phyloP scores from a whole-genome alignment of 768 basidiomycete genomes.

The Russula virescens region DNA sequence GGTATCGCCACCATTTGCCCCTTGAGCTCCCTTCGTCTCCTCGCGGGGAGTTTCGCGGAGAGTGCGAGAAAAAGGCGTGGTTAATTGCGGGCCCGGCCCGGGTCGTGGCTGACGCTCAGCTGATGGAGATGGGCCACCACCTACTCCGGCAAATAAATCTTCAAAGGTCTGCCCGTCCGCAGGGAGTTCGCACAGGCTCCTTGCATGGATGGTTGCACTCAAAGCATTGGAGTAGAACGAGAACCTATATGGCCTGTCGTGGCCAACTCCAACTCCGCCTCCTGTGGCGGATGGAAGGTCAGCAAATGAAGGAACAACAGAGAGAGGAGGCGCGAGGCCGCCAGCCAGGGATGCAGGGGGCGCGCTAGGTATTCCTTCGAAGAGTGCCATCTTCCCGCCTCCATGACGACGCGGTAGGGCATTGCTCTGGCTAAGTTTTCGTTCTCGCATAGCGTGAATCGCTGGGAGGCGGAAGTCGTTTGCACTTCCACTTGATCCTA shows the following conservation, averaged over 20 bases:
- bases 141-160: conserved; percentile 69
- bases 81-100: conserved; percentile 7
- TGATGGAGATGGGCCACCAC: conserved; percentile 19
- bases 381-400: conserved; percentile 84
- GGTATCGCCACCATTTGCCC: conserved; percentile 1
- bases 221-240: conserved; percentile 96
- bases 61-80: neutral
- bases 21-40: neutral
- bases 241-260: conserved; percentile 93
- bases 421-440: conserved; percentile 83
- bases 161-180: conserved; percentile 91
- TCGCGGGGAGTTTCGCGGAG: conserved; percentile 1
- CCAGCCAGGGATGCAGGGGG: conserved; percentile 37
- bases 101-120: conserved; percentile 1
- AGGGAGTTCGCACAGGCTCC: conserved; percentile 88
- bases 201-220: conserved; percentile 90
- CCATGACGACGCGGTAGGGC: conserved; percentile 56
- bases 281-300: conserved; percentile 29
- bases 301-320: conserved; percentile 38
- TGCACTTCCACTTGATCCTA: conserved; percentile 24
- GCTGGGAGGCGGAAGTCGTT: conserved; percentile 30
- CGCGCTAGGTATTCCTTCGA: conserved; percentile 55
- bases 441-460: conserved; percentile 64
- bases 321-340: conserved; percentile 30
- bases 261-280: conserved; percentile 29